Evolutionary conservation across 2,329 filamentous ascomycete species (phyloP).

Genomic region (Sarocladiaceae sp.): DNA sequence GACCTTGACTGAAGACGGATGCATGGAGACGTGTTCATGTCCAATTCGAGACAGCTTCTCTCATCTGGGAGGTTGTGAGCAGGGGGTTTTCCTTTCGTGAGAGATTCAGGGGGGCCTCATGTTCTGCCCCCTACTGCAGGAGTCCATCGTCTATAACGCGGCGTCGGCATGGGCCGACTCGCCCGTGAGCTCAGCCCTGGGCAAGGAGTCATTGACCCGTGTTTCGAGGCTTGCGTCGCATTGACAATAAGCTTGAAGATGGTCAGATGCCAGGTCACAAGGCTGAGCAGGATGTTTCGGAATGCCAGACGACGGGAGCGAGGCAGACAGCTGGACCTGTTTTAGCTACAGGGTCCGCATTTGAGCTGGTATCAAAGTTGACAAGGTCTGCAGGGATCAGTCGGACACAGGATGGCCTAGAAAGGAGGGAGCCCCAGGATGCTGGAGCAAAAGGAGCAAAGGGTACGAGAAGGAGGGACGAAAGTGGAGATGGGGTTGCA

Average conservation of each 20-base stretch:
- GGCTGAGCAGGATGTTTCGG: conserved; percentile 4
- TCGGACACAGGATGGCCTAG: neutral
- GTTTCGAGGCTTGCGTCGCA: conserved; percentile 3
- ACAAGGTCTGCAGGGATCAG: neutral
- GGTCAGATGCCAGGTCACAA: neutral
- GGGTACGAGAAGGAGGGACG: neutral
- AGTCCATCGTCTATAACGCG: too few relatives aligned
- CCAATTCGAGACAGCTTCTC: too few relatives aligned
- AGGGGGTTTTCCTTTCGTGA: neutral
- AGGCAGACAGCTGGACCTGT: too few relatives aligned
- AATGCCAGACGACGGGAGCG: neutral
- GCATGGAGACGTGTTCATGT: neutral
- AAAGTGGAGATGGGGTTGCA: neutral
- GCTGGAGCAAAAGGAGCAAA: neutral
- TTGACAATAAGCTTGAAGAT: neutral
- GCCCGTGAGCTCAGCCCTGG: conserved; percentile 6
- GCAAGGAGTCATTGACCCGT: neutral
- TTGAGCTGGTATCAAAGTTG: too few relatives aligned
- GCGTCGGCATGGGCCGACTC: neutral
- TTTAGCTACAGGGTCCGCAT: too few relatives aligned
- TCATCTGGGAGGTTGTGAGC: neutral
- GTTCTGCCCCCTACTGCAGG: too few relatives aligned
- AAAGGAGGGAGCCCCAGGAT: conserved; percentile 4
- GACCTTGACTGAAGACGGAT: neutral
- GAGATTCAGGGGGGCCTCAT: conserved; percentile 4